These are phyloP conservation scores for Trichocladium uniseriatum DNA, from an alignment of 495 filamentous ascomycete genomes.

Conservation along the genomic window DNA sequence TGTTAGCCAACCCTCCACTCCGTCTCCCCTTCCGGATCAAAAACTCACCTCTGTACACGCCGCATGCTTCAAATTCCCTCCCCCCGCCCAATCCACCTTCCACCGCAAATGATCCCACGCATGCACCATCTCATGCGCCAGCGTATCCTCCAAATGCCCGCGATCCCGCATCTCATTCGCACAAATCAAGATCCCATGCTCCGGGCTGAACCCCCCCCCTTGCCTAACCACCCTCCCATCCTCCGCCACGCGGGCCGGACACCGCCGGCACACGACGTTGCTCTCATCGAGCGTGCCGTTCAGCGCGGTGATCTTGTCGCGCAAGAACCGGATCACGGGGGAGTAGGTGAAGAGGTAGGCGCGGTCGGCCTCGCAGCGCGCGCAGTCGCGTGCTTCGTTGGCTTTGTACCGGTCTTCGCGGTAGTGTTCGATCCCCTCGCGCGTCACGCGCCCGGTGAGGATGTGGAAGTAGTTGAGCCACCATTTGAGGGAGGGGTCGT, in stretches of 20 bases:
- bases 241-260: slow-evolving; percentile 43
- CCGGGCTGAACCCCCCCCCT: slow-evolving; percentile 71
- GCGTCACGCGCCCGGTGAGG: slow-evolving; percentile 59
- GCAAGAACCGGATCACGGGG: slow-evolving; percentile 77
- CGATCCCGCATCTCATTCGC: slow-evolving; percentile 72
- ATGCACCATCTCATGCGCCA: slow-evolving; percentile 97
- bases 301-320: slow-evolving; percentile 63
- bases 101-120: slow-evolving; percentile 89
- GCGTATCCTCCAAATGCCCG: slow-evolving; percentile 78
- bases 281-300: slow-evolving; percentile 59
- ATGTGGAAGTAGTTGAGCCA: slow-evolving; percentile 77
- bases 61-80: slow-evolving; percentile 65
- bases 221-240: slow-evolving; percentile 35
- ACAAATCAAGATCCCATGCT: slow-evolving; percentile 81
- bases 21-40: background rate
- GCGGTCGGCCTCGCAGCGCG: slow-evolving; percentile 64
- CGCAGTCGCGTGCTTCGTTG: slow-evolving; percentile 63
- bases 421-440: slow-evolving; percentile 60
- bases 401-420: slow-evolving; percentile 55
- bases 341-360: slow-evolving; percentile 75
- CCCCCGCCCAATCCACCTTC: slow-evolving; percentile 70
- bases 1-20: background rate
- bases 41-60: slow-evolving; percentile 82
- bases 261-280: slow-evolving; percentile 77
- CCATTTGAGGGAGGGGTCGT: slow-evolving; percentile 52